A percentile compares a stretch with the other conserved stretches of the same genome.
These are phyloP conservation scores for Clitopilus hobsonii DNA, from an alignment of 768 basidiomycete genomes.

Conservation along the genomic window DNA sequence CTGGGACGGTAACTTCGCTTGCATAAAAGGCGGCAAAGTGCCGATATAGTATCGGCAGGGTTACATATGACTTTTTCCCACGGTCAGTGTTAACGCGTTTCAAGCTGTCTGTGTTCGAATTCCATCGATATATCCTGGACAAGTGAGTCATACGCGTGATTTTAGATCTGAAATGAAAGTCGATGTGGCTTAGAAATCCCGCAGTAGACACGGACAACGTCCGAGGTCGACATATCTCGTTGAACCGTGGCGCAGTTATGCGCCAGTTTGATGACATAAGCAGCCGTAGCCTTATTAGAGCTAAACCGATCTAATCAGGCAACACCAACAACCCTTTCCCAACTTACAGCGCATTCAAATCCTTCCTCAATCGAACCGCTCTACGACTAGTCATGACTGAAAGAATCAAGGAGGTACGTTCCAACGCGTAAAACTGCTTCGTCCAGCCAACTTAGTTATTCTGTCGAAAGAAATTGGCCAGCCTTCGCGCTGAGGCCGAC, in stretches of 20 bases:
- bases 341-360: conserved; percentile 7
- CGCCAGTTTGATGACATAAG: conserved; percentile 12
- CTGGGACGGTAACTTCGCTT: not conserved
- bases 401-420: conserved; percentile 45
- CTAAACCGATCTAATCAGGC: conserved; percentile 25
- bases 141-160: too few species aligned
- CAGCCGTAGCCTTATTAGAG: conserved; percentile 3
- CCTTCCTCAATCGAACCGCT: conserved; percentile 13
- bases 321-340: conserved; percentile 24
- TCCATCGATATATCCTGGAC: not conserved
- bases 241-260: not conserved
- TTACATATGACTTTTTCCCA: not conserved
- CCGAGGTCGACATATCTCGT: too few species aligned
- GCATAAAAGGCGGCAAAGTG: not conserved
- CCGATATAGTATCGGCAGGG: not conserved
- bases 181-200: not conserved
- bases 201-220: not conserved
- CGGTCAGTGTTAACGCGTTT: not conserved
- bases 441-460: conserved; percentile 22
- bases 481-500: conserved; percentile 85
- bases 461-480: conserved; percentile 58
- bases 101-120: too few species aligned
- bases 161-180: too few species aligned
- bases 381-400: conserved; percentile 35
- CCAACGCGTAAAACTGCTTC: not conserved